These are phyloP conservation scores for Triticum dicoccoides DNA, from an alignment of 176 grass and related monocot genomes.

Conservation along the genomic window DNA sequence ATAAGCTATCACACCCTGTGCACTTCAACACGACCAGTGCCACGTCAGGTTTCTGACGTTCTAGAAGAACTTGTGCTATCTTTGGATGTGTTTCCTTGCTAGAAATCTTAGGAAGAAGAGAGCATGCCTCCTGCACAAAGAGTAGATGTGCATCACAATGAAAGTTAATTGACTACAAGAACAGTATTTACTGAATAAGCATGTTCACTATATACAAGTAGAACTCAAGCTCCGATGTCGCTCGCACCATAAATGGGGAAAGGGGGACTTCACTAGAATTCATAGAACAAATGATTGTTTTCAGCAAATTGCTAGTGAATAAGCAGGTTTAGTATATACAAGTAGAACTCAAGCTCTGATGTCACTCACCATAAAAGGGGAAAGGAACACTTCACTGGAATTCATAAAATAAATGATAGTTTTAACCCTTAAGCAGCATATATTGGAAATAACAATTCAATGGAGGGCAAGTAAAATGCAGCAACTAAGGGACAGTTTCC, in stretches of 20 bases:
- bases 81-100: slow-evolving; percentile 85
- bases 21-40: slow-evolving; percentile 71
- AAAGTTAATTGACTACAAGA: neutral
- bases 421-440: neutral
- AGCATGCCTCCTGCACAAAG: slow-evolving; percentile 63
- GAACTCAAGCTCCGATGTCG: neutral
- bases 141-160: slow-evolving; percentile 20
- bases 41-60: slow-evolving; percentile 67
- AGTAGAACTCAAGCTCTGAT: neutral
- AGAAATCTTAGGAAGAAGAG: slow-evolving; percentile 72
- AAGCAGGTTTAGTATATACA: neutral
- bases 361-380: neutral
- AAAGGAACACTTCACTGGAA: neutral
- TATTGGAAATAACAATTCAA: slow-evolving; percentile 15
- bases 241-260: slow-evolving; percentile 5
- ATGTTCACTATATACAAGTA: slow-evolving; percentile 5
- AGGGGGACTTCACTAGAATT: neutral
- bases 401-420: slow-evolving; percentile 2
- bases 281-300: slow-evolving; percentile 13
- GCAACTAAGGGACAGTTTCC: neutral
- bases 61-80: slow-evolving; percentile 87
- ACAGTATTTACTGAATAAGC: slow-evolving; percentile 9
- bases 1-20: slow-evolving; percentile 54
- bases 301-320: neutral
- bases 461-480: neutral